Percentiles rank a stretch among this genome's conserved stretches.
These are phyloP conservation scores for Chaetomiaceae sp. DNA, from an alignment of 2,329 filamentous ascomycete species.

Conservation along the genomic window DNA sequence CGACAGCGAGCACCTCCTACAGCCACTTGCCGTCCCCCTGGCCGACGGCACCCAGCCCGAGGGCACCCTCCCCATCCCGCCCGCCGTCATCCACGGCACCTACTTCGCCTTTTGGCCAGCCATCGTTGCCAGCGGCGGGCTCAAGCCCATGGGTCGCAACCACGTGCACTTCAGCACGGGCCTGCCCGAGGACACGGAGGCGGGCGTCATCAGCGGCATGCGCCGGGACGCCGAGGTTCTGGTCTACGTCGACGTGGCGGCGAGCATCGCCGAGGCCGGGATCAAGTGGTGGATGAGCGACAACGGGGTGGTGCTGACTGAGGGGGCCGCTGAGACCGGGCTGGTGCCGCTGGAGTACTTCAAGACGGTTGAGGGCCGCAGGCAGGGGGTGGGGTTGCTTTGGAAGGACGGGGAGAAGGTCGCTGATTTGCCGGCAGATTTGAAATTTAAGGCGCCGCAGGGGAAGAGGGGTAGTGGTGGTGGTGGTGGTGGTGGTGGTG, in stretches of 20 bases:
- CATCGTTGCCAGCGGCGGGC: slow-evolving; percentile 71
- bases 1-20: slow-evolving; percentile 66
- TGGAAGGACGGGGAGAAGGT: slow-evolving; percentile 65
- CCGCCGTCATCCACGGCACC: slow-evolving; percentile 77
- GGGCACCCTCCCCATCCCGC: slow-evolving; percentile 43
- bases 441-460: slow-evolving; percentile 45
- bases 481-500: slow-evolving; percentile 28
- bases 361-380: slow-evolving; percentile 61
- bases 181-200: slow-evolving; percentile 46
- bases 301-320: slow-evolving; percentile 69
- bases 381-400: slow-evolving; percentile 57
- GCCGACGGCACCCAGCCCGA: slow-evolving; percentile 31
- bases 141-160: slow-evolving; percentile 75
- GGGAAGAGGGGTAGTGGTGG: slow-evolving; percentile 41
- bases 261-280: slow-evolving; percentile 55
- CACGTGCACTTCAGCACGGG: slow-evolving; percentile 88
- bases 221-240: slow-evolving; percentile 69
- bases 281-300: slow-evolving; percentile 75
- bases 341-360: slow-evolving; percentile 65
- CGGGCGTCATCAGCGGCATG: slow-evolving; percentile 71
- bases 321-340: slow-evolving; percentile 49
- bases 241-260: slow-evolving; percentile 68
- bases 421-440: slow-evolving; percentile 59
- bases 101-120: slow-evolving; percentile 73
- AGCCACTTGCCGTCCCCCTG: slow-evolving; percentile 55